Percentiles rank a stretch among this genome's conserved stretches.
These are phyloP conservation scores for Ophiognomonia clavigignenti-juglandacearum DNA, from an alignment of 2,329 filamentous ascomycete genomes.

Conservation along the genomic window DNA sequence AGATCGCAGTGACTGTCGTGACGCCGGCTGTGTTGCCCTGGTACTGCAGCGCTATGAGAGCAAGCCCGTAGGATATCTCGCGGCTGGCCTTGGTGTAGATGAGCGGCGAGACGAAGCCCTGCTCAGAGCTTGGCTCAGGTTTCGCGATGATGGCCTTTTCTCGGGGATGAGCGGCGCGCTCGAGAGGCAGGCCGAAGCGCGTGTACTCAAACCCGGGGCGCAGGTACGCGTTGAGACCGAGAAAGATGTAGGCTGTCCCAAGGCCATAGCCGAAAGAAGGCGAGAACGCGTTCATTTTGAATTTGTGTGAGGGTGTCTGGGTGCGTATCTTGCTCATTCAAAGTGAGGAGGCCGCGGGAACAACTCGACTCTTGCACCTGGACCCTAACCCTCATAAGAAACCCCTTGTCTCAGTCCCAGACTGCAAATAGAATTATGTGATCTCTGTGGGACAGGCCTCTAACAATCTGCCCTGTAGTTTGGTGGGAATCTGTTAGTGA, in stretches of 20 bases:
- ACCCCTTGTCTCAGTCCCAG: too few relatives aligned
- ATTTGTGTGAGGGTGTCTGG: too few relatives aligned
- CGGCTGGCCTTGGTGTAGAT: constrained; percentile 31
- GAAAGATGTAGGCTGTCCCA: not conserved
- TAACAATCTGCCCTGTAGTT: too few relatives aligned
- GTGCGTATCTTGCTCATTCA: too few relatives aligned
- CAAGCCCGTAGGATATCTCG: constrained; percentile 28
- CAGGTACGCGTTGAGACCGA: constrained; percentile 5
- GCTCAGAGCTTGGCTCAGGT: not conserved
- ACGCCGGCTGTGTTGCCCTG: constrained; percentile 25
- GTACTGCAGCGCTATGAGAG: constrained; percentile 24
- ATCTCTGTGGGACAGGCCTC: too few relatives aligned
- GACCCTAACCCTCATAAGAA: too few relatives aligned
- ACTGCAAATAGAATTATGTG: too few relatives aligned
- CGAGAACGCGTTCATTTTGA: not conserved
- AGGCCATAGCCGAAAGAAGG: constrained; percentile 4
- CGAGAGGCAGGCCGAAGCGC: constrained; percentile 12
- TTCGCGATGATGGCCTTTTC: not conserved
- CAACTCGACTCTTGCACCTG: too few relatives aligned
- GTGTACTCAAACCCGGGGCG: constrained; percentile 8
- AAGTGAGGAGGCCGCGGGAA: too few relatives aligned
- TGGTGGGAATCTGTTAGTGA: too few relatives aligned
- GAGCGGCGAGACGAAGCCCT: constrained; percentile 23
- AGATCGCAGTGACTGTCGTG: constrained; percentile 24
- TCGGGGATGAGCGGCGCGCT: not conserved